Base-by-base conservation (phyloP, 73 alveolate genomes). In the Blepharisma stoltei region DNA sequence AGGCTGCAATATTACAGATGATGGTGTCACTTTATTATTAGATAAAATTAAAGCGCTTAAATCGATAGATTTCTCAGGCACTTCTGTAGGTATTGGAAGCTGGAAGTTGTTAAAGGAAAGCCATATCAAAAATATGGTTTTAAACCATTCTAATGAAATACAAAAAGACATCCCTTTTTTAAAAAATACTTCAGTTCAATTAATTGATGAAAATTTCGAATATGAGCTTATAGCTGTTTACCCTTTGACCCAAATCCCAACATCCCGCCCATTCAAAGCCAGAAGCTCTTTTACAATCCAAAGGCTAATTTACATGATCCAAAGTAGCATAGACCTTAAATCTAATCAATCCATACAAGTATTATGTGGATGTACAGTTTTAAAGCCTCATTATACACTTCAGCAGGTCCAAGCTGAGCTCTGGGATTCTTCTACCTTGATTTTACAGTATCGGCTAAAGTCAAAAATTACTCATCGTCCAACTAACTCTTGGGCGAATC, bases 1-100 rank as follows among this genome's bases (percentile, higher is more conserved):
- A 7, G 93, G 93, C 60, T 86, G 93, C 66, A 69, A 78, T n/a
- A 75, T 86, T 4, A 82, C 85, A 68, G 93, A 86, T 53, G 87
- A 76, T 4, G 89, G 93, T 4, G 27, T 82, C 1, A 49, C 37
- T 6, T 65, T 45, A 18, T 7, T 82, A 6, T 81, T 78, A 4
- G 5, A 4, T 38, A 46, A 76, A 41, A 70, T 67, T 0, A 75
- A 77, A 55, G 55, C 52, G 49, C 44, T 82, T 9, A 78, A 77
- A 45, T 78, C 76, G 7, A 37, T 82, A 6, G 82, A 82, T 23
- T 41, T 82, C 11, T 65, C 85, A 55, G 86, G 89, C 6, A 77
- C 86, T 8, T 55, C 18, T 7, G 73, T 82, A 7, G 76, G 85
- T 5, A 43, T 27, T 5, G 77, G 11, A 49, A 44, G 81, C n/a